Conservation (phyloP, 2,329 filamentous ascomycete species). For the Emmonsiellopsis sp. region DNA sequence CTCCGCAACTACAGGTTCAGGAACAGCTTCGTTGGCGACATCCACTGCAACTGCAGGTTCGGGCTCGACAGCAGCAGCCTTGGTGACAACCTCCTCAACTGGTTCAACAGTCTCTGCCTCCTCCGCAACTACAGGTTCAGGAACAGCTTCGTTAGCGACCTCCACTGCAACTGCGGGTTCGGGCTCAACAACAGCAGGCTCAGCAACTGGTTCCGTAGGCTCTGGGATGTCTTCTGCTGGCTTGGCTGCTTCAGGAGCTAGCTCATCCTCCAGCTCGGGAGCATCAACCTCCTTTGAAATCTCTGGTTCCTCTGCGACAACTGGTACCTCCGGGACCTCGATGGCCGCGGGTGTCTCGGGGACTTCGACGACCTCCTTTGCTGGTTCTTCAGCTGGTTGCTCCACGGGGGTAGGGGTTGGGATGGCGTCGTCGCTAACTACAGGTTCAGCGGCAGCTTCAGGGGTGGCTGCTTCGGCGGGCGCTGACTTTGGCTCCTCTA, state of each 20-base stretch:
- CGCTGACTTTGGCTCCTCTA: not conserved
- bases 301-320: not conserved
- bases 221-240: not conserved
- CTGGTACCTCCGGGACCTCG: not conserved
- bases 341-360: not conserved
- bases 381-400: slow-evolving; percentile 1
- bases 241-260: not conserved
- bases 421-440: not conserved
- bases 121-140: not conserved
- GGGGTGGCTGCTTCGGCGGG: slow-evolving; percentile 3
- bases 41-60: not conserved
- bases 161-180: not conserved
- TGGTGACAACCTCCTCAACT: not conserved
- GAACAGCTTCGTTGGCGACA: not conserved
- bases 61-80: not conserved
- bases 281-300: not conserved
- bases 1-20: not conserved
- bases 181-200: slow-evolving; percentile 2
- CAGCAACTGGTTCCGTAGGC: slow-evolving; percentile 1
- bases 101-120: not conserved
- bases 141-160: not conserved
- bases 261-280: slow-evolving; percentile 6
- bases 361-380: slow-evolving; percentile 7
- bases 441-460: not conserved
- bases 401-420: not conserved